phyloP scores from a whole-genome alignment of 2,329 filamentous ascomycete species.

The Calonectria crousiana region DNA sequence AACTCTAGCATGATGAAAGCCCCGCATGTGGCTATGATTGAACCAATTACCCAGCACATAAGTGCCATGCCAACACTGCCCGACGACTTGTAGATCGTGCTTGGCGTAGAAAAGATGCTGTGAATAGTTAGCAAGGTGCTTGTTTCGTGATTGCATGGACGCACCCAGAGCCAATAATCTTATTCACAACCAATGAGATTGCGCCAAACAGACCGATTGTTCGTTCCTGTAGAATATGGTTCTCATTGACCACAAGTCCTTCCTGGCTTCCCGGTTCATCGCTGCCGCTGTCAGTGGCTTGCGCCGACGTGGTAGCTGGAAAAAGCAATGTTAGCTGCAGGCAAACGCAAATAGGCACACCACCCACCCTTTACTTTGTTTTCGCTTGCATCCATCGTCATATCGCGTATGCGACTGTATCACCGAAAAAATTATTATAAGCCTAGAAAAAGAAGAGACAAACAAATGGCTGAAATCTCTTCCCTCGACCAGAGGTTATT shows the following conservation, averaged over 20 bases:
- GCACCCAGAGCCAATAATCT: constrained; percentile 41
- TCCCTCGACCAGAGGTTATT: neutral
- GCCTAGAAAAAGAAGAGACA: neutral
- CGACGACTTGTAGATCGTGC: constrained; percentile 35
- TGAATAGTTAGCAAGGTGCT: neutral
- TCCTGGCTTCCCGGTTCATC: constrained; percentile 1
- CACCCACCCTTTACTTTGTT: neutral
- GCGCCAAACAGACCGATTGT: constrained; percentile 40
- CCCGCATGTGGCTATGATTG: constrained; percentile 37
- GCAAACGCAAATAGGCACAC: neutral
- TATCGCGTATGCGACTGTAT: too few species aligned
- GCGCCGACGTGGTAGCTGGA: neutral
- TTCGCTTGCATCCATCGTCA: neutral
- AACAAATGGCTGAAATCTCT: too few species aligned
- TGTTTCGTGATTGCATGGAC: neutral
- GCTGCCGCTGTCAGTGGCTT: constrained; percentile 3
- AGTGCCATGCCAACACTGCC: constrained; percentile 41
- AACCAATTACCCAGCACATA: constrained; percentile 40
- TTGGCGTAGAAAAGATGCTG: constrained; percentile 42
- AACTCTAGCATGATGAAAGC: constrained; percentile 41
- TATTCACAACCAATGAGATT: constrained; percentile 39
- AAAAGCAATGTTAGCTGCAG: neutral
- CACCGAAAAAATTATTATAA: too few species aligned
- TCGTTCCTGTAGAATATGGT: constrained; percentile 29
- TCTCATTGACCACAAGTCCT: constrained; percentile 9